phyloP scores from a whole-genome alignment of 345 rosid genomes.

The Draba incana region DNA sequence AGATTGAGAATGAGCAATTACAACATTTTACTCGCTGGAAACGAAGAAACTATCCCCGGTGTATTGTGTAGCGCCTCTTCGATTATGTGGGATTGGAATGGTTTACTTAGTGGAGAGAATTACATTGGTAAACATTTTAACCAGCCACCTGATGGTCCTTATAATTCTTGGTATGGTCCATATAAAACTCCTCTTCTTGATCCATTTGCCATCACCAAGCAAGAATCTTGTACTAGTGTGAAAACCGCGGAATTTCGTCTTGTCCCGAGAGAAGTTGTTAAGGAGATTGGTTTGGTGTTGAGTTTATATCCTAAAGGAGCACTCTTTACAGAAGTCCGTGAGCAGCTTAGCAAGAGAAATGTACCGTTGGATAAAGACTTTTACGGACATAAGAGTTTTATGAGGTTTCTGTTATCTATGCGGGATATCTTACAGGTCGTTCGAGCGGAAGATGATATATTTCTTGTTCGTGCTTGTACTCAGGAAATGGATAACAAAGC shows the following conservation, averaged over 20 bases:
- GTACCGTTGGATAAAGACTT: constrained; percentile 54
- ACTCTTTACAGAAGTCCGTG: constrained; percentile 54
- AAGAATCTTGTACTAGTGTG: constrained; percentile 29
- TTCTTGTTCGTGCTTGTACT: constrained; percentile 37
- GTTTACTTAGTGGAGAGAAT: constrained; percentile 56
- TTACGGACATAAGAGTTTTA: constrained; percentile 64
- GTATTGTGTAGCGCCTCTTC: constrained; percentile 91
- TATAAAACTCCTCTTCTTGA: constrained; percentile 64
- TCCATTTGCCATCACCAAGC: constrained; percentile 50
- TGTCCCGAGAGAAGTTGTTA: constrained; percentile 53
- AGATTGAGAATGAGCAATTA: constrained; percentile 84
- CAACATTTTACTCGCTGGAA: constrained; percentile 78
- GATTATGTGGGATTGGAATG: constrained; percentile 86
- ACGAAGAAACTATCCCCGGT: constrained; percentile 43
- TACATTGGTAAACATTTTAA: constrained; percentile 63
- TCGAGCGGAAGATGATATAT: constrained; percentile 47
- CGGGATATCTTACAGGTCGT: constrained; percentile 57
- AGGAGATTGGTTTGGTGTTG: constrained; percentile 55
- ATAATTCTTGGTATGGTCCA: constrained; percentile 82
- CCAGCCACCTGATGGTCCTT: constrained; percentile 95
- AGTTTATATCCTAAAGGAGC: constrained; percentile 59
- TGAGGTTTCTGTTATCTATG: constrained; percentile 68
- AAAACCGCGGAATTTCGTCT: constrained; percentile 43
- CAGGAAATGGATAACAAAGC: constrained; percentile 38
- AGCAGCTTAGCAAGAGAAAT: constrained; percentile 52